Evolutionary conservation across 129 eudicot genomes (phyloP), one percentile per base, ranked within the genome.

Genomic region (Oenanthe sinensis): DNA sequence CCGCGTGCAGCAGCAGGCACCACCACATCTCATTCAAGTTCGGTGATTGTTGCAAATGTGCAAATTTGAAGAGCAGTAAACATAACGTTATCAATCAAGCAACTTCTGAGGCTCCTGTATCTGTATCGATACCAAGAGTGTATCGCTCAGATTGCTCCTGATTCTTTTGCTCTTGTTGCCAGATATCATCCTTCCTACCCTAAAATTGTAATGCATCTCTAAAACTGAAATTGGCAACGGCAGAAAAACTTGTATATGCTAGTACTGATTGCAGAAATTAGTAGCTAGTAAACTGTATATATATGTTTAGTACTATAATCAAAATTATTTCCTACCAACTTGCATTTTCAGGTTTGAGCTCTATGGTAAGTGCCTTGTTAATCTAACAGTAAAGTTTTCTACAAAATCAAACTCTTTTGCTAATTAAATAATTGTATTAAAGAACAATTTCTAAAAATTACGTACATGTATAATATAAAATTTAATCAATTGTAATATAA

Each of bases 21-120:
- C 73, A 75, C 75, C 85, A 39, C 89, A 77, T 80, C 28, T 86
- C 68, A 77, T 90, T 70, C 87, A 77, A 71, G 76, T 88, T 55
- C 91, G 69, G 67, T 88, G 45, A 80, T 36, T 68, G 48, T 76
- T 79, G 55, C 82, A 40, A 75, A 37, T 17, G 39, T 12, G 30
- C 36, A n/a, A 5, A 1, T 30, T 33, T 17, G 16, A 49, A 49
- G 65, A 75, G 65, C n/a, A 75, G 68, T 3, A 22, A 30, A 30
- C 71, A 43, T 47, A n/a, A 50, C n/a, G 36, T 6, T 5, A 17
- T 28, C 42, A 22, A 10, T 48, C 63, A 37, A 55, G 69, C 33
- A 45, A 40, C 39, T 58, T 58, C 67, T n/a, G 26, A 22, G 15
- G 33, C 67, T 58, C 28, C 63, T 54, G 26, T 50, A 16, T 50